phyloP scores from a whole-genome alignment of 441 rosid genomes.

The Bruguiera hainesii region DNA sequence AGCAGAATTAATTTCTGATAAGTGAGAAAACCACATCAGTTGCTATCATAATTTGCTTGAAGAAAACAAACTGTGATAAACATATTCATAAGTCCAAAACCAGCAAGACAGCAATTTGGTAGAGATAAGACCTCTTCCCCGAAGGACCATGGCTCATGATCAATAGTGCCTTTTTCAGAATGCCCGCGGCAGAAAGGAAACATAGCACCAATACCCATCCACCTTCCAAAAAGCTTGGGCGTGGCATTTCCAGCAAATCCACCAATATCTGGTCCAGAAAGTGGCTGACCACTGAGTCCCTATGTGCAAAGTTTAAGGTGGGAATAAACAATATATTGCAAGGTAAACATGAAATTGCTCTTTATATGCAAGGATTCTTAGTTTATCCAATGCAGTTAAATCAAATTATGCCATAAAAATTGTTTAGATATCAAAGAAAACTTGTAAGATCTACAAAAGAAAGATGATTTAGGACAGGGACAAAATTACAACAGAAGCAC shows the following conservation, averaged over 20 bases:
- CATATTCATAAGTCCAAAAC: not conserved
- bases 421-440: not conserved
- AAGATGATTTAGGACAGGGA: no score
- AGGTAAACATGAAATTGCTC: no score
- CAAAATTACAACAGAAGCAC: no score
- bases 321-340: slow-evolving; percentile 1
- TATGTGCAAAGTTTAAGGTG: slow-evolving; percentile 31
- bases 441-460: not conserved
- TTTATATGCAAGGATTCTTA: no score
- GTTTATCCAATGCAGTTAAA: not conserved
- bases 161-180: slow-evolving; percentile 61
- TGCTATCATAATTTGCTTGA: no score
- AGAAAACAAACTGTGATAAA: no score
- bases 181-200: slow-evolving; percentile 98
- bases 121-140: slow-evolving; percentile 82
- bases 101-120: not conserved
- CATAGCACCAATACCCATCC: slow-evolving; percentile 98
- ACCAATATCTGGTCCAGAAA: slow-evolving; percentile 98
- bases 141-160: slow-evolving; percentile 98
- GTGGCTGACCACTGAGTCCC: slow-evolving; percentile 98
- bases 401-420: slow-evolving; percentile 5
- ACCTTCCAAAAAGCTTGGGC: slow-evolving; percentile 85
- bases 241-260: slow-evolving; percentile 94
- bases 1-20: no score
- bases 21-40: no score